phyloP scores from a whole-genome alignment of 306 rosid genomes.

The Quercus glauca region DNA sequence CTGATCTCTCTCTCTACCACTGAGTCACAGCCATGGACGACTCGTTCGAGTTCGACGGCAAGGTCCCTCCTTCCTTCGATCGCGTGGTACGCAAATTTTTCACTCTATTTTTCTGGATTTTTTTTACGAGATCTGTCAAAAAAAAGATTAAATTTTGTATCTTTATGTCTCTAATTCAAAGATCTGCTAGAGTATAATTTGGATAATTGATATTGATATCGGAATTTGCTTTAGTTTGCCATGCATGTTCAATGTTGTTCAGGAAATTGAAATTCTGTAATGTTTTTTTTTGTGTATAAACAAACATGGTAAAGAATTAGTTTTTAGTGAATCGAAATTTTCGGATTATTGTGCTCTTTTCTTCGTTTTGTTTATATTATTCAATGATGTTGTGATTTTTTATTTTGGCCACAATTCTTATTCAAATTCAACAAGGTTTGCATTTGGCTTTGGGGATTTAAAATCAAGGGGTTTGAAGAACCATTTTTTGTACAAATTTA shows the following conservation, averaged over 20 bases:
- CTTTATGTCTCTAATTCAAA: not conserved
- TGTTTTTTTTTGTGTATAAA: not conserved
- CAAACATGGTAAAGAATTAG: not conserved
- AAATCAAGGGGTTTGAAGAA: no score
- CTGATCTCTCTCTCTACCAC: slow-evolving; percentile 36
- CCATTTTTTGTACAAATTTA: no score
- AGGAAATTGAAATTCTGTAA: not conserved
- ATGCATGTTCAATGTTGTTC: not conserved
- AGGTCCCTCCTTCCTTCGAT: slow-evolving; percentile 53
- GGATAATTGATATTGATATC: not conserved
- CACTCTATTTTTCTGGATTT: not conserved
- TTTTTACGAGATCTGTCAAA: not conserved
- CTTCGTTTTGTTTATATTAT: not conserved
- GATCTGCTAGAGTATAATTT: not conserved
- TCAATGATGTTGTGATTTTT: not conserved
- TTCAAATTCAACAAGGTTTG: no score
- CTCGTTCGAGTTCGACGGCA: slow-evolving; percentile 28
- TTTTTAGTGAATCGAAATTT: not conserved
- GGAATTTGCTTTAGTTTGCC: not conserved
- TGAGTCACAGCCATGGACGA: slow-evolving; percentile 45
- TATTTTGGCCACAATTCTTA: not conserved
- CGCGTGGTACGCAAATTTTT: slow-evolving; percentile 30
- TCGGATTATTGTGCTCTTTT: not conserved
- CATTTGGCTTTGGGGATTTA: no score
- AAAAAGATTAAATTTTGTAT: not conserved